Evolutionary conservation across 2,329 filamentous ascomycete species (phyloP), one percentile per base, ranked within the genome.

Genomic region (Balansia obtecta): DNA sequence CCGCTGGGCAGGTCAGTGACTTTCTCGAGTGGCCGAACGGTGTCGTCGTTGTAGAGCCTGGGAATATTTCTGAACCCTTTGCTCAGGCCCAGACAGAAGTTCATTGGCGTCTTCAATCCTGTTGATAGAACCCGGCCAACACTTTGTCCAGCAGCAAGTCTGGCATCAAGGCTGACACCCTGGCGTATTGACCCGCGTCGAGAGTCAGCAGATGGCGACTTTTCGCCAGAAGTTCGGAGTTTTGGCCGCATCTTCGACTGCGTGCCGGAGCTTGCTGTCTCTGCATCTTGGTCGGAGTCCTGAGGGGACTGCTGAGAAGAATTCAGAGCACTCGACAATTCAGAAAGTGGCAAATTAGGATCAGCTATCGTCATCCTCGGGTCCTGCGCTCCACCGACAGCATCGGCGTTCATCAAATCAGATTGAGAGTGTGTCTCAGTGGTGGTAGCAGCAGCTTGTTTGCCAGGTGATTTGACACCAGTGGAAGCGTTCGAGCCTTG

Each of bases 61-160:
- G 90, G 89, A 6, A 86, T 84, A 58, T 95, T 95, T 61, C 91
- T 85, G 63, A 95, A 94, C 0, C 90, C 90, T 64, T 85, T 86
- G 0, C 89, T 85, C 38, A 95, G 68, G 1, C 86, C 86, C 41
- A 95, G 68, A 40, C 86, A 87, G 55, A 95, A 85, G 63, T 95
- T 88, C 75, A 93, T 84, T 0, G 89, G 90, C 1, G 84, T 83
- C 58, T 86, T 87, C 52, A 91, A 73, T 5, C 86, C 80, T n/a
- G 85, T 82, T 11, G 77, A 76, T 5, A 90, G 79, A 45, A 93
- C 83, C n/a, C 82, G 79, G 20, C 79, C 76, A 37, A 89, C 76
- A 1, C 83, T 81, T 56, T 80, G 83, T 1, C 80, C 77, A 8
- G 85, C 81, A 45, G 78, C 79, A 12, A 85, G 68, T 2, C 80